phyloP scores from a whole-genome alignment of 2,329 filamentous ascomycete species.

The Diaporthe vaccinii region DNA sequence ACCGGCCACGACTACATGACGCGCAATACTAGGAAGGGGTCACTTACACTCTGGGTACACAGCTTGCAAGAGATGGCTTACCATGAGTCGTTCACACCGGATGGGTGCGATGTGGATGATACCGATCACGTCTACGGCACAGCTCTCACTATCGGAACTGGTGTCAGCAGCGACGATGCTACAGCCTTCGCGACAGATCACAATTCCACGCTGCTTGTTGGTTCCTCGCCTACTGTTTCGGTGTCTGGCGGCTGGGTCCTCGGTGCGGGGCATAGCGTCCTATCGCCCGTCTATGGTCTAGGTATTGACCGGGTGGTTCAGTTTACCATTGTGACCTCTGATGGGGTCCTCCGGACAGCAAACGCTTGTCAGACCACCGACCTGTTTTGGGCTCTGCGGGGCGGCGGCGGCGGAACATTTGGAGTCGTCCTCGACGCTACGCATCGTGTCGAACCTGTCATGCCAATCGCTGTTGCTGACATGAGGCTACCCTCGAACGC shows the following conservation, averaged over 20 bases:
- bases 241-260: conserved; percentile 18
- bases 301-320: conserved; percentile 31
- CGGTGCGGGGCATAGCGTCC: conserved; percentile 12
- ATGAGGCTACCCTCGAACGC: not conserved
- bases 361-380: conserved; percentile 57
- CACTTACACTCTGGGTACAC: conserved; percentile 49
- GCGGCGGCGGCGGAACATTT: conserved; percentile 51
- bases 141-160: conserved; percentile 48
- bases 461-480: not conserved
- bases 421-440: conserved; percentile 30
- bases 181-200: conserved; percentile 46
- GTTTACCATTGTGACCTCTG: conserved; percentile 60
- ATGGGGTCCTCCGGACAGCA: conserved; percentile 56
- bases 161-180: conserved; percentile 47
- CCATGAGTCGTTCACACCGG: conserved; percentile 43
- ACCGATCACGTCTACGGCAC: conserved; percentile 34
- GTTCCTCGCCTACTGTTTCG: conserved; percentile 40
- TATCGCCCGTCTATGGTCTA: conserved; percentile 10
- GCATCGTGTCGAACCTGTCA: conserved; percentile 22
- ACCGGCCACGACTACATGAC: conserved; percentile 52
- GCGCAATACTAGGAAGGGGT: conserved; percentile 48
- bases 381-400: conserved; percentile 63
- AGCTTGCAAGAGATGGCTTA: conserved; percentile 45
- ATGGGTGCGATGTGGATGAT: conserved; percentile 41
- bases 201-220: conserved; percentile 46